Evolutionary conservation across 768 basidiomycete genomes (phyloP), one percentile per base, ranked within the genome.

Genomic region (Guyanaporus albipodus): DNA sequence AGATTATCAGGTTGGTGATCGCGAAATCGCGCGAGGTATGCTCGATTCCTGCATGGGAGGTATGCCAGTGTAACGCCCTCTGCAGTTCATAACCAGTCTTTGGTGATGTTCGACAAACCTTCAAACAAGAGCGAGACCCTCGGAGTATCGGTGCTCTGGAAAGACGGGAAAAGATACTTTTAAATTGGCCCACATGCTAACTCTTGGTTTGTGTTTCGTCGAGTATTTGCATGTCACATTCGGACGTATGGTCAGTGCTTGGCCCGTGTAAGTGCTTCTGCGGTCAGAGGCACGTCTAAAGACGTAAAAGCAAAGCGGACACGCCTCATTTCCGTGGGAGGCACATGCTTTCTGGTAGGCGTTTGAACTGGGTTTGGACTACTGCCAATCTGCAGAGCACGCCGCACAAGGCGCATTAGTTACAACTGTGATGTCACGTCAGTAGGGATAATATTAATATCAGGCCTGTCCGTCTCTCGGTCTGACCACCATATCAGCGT

Each of bases 391-490:
- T 46, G 53, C 46, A 56, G 50, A 27, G 48, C 39, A 48, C 47
- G 50, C 41, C 37, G 40, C 53, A 37, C 42, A 38, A 29, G 38
- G 51, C 51, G 43, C 34, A 45, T 43, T 41, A 44, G 59, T 53
- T 61, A 61, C 56, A 50, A 52, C 62, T 64, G 49, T 58, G 28
- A 48, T 56, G 49, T 55, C 44, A 56, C 42, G 61, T 62, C 48
- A 62, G 61, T 64, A 61, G 38, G 43, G 24, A 46, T 53, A 61
- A 64, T 42, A 61, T 61, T 56, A 53, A 62, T 60, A 64, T 62
- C 33, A 53, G 32, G 34, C 27, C 43, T 40, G 37, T 35, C 44
- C 31, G 26, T 18, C 26, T 40, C 22, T 53, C 34, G 28, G 31
- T 38, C 46, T 42, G 44, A 44, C 35, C 18, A 32, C 33, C n/a